A percentile compares a stretch with the other conserved stretches of the same genome.
phyloP scores from a whole-genome alignment of 495 filamentous ascomycete genomes.

The Penicillium diatomitis region DNA sequence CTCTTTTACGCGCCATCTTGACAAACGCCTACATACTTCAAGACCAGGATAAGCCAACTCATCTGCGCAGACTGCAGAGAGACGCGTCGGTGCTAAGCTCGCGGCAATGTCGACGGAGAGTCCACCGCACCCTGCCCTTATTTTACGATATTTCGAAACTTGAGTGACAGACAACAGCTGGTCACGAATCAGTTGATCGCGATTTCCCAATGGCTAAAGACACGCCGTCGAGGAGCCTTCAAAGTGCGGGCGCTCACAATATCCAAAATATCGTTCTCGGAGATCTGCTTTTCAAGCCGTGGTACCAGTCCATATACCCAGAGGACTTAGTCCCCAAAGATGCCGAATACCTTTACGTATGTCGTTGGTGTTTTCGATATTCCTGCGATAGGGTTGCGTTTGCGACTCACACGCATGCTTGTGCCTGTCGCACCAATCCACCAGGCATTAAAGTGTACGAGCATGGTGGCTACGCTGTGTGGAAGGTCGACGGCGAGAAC shows the following conservation, averaged over 20 bases:
- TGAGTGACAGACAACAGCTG: constrained; percentile 1
- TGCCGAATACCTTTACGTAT: constrained; percentile 66
- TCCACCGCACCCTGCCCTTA: constrained; percentile 4
- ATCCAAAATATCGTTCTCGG: constrained; percentile 70
- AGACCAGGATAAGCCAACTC: too few species aligned
- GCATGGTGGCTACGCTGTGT: constrained; percentile 57
- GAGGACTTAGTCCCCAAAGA: constrained; percentile 65
- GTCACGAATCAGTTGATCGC: background rate
- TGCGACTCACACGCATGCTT: constrained; percentile 40
- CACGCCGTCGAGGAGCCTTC: constrained; percentile 19
- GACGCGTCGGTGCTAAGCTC: background rate
- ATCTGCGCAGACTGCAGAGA: too few species aligned
- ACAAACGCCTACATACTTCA: too few species aligned
- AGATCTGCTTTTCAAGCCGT: constrained; percentile 61
- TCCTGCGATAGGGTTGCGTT: constrained; percentile 58
- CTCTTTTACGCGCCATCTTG: too few species aligned
- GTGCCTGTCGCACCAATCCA: constrained; percentile 27
- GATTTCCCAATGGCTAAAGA: constrained; percentile 20
- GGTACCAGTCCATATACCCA: constrained; percentile 71
- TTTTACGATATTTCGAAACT: constrained; percentile 2
- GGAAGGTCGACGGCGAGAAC: constrained; percentile 83
- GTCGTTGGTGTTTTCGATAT: constrained; percentile 91
- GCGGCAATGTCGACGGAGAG: constrained; percentile 17
- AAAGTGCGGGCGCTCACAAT: constrained; percentile 45
- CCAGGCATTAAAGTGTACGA: constrained; percentile 46